phyloP scores from a whole-genome alignment of 176 grass and related monocot species.

The Puya raimondii region DNA sequence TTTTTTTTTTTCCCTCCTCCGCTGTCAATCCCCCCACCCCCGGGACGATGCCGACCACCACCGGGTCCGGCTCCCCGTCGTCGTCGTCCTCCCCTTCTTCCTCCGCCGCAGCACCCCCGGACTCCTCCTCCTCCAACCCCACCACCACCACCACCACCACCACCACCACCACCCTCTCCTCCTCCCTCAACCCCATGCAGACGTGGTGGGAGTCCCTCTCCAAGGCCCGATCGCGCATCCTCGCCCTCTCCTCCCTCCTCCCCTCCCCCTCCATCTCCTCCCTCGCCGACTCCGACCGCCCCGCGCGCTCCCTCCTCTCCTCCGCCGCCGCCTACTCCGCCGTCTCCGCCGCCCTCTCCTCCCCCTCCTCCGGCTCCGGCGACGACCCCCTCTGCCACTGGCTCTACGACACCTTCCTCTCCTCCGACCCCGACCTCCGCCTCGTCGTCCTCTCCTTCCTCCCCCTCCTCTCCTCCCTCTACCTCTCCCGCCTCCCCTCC shows the following conservation, averaged over 20 bases:
- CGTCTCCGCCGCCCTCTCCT: conserved; percentile 50
- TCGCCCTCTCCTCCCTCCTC: conserved; percentile 54
- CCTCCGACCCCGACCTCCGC: conserved; percentile 83
- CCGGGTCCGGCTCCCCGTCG: too few relatives aligned
- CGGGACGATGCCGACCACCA: too few relatives aligned
- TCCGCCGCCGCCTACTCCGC: conserved; percentile 50
- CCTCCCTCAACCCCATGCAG: conserved; percentile 36
- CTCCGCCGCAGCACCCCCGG: not conserved
- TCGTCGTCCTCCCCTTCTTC: not conserved
- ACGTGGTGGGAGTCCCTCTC: conserved; percentile 91
- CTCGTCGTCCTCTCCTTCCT: conserved; percentile 80
- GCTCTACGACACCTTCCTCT: conserved; percentile 95
- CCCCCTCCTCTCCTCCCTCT: conserved; percentile 79
- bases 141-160: conserved; percentile 18
- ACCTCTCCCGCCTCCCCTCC: conserved; percentile 63
- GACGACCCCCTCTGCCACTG: conserved; percentile 82
- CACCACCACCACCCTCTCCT: conserved; percentile 11
- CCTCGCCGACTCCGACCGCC: conserved; percentile 80
- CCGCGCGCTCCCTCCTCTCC: conserved; percentile 66
- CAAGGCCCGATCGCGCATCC: conserved; percentile 73
- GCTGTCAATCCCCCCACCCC: too few relatives aligned
- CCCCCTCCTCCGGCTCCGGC: conserved; percentile 54
- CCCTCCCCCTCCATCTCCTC: conserved; percentile 39
- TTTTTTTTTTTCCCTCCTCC: too few relatives aligned
- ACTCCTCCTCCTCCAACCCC: conserved; percentile 36